Percentiles rank a stretch among this genome's conserved stretches.
Conservation (phyloP, 306 rosid species). For the Canavalia gladiata region DNA sequence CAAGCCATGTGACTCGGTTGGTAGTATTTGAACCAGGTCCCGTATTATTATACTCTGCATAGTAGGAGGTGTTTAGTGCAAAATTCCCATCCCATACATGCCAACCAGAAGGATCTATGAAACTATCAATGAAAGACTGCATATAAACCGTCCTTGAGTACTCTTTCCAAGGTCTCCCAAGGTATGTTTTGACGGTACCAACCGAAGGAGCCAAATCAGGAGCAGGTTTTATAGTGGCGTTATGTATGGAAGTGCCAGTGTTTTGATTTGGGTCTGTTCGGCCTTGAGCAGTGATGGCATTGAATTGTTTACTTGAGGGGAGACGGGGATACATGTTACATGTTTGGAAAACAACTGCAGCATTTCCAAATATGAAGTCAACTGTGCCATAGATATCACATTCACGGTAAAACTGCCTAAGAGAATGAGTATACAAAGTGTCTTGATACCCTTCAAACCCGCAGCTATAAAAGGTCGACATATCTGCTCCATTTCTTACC, state of each 20-base stretch:
- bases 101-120: conserved; percentile 34
- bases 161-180: conserved; percentile 45
- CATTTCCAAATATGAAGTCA: conserved; percentile 51
- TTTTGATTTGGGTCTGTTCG: conserved; percentile 71
- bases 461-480: conserved; percentile 68
- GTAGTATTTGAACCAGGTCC: conserved; percentile 31
- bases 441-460: conserved; percentile 81
- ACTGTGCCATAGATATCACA: conserved; percentile 50
- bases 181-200: conserved; percentile 32
- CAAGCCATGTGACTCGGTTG: conserved; percentile 15
- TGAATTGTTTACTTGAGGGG: conserved; percentile 55
- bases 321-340: conserved; percentile 71
- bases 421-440: conserved; percentile 68
- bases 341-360: conserved; percentile 64
- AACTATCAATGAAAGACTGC: conserved; percentile 33
- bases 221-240: conserved; percentile 30
- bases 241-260: conserved; percentile 68
- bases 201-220: conserved; percentile 20
- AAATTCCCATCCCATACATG: conserved; percentile 20
- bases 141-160: conserved; percentile 29
- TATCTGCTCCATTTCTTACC: conserved; percentile 70
- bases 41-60: conserved; percentile 30
- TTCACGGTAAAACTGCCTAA: conserved; percentile 68
- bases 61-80: conserved; percentile 16
- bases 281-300: conserved; percentile 74